Conservation (phyloP, 2,329 filamentous ascomycete genomes). For the Talaromyces verruculosus region DNA sequence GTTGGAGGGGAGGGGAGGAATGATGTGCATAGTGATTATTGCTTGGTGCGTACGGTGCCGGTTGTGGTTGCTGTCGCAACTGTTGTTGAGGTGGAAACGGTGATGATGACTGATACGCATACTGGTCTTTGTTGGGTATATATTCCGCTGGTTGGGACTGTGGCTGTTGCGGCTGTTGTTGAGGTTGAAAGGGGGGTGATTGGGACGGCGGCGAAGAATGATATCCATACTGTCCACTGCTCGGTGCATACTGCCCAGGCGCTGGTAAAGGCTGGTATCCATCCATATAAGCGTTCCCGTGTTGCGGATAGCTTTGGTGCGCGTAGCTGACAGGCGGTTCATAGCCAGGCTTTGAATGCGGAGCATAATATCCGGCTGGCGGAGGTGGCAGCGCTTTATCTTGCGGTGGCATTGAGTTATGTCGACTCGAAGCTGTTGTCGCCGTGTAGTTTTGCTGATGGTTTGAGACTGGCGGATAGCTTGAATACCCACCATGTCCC, state of each 20-base stretch:
- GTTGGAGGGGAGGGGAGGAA: not conserved
- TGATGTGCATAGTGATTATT: not conserved
- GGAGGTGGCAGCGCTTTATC: constrained; percentile 17
- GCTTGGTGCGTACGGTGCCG: not conserved
- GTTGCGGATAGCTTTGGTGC: not conserved
- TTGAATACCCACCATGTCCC: not conserved
- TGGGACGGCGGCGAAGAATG: not conserved
- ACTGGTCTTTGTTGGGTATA: not conserved
- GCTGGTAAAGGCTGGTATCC: not conserved
- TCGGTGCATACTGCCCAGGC: not conserved
- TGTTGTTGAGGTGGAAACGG: not conserved
- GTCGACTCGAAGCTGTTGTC: not conserved
- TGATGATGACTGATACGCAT: constrained; percentile 5
- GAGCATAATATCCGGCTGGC: constrained; percentile 26
- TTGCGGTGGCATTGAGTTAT: not conserved
- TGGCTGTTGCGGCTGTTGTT: not conserved
- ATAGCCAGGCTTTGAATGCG: constrained; percentile 14
- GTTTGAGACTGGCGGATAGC: not conserved
- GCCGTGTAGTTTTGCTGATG: not conserved
- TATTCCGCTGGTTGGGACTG: not conserved
- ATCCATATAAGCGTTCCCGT: not conserved
- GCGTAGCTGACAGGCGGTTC: constrained; percentile 13
- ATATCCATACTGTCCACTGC: not conserved
- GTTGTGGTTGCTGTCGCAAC: not conserved
- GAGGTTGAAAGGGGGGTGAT: not conserved